A percentile compares a stretch with the other conserved stretches of the same genome.
These are phyloP conservation scores for Vinca minor DNA, from an alignment of 257 asterid species.

Conservation along the genomic window DNA sequence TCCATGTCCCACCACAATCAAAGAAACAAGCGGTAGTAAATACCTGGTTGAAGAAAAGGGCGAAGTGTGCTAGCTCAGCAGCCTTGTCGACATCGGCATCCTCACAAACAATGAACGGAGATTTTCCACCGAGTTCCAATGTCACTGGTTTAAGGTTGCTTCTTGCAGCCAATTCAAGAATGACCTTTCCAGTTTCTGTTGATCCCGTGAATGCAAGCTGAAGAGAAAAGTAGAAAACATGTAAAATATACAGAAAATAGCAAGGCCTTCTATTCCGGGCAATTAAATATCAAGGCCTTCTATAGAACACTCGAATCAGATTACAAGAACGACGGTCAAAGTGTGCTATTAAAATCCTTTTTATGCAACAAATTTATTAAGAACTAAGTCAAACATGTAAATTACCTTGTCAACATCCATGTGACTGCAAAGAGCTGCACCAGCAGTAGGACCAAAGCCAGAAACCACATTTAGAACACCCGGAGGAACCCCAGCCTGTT, in stretches of 20 bases:
- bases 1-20: conserved; percentile 1
- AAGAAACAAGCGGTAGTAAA: neutral
- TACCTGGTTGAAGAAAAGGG: conserved; percentile 95
- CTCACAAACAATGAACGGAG: conserved; percentile 92
- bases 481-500: conserved; percentile 91
- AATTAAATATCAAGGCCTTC: no score
- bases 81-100: conserved; percentile 93
- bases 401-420: conserved; percentile 98
- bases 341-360: no score
- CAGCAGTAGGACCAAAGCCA: conserved; percentile 91
- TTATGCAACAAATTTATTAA: no score
- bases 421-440: conserved; percentile 90
- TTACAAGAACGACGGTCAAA: no score
- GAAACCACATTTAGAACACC: conserved; percentile 90
- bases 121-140: conserved; percentile 95
- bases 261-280: no score
- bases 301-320: no score
- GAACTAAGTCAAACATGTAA: neutral
- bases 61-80: conserved; percentile 83
- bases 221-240: conserved; percentile 10
- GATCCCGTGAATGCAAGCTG: conserved; percentile 99
- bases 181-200: conserved; percentile 67
- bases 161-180: conserved; percentile 65
- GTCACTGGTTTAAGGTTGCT: conserved; percentile 96
- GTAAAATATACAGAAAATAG: no score